Percentiles rank a stretch among this genome's conserved stretches.
phyloP scores from a whole-genome alignment of 805 yeast species.

The Barnettozyma siamensis region DNA sequence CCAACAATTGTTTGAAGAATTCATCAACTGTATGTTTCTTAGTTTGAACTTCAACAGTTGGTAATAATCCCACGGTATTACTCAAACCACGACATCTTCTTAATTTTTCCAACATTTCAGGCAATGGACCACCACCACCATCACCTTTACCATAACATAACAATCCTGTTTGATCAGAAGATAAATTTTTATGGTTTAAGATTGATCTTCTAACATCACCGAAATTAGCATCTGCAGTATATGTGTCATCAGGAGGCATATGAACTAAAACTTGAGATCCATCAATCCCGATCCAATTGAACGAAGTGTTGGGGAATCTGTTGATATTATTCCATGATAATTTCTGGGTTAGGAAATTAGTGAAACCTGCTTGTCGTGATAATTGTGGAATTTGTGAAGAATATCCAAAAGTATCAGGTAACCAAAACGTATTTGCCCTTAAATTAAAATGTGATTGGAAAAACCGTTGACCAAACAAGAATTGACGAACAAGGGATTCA shows the following conservation, averaged over 20 bases:
- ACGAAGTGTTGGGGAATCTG: slow-evolving; percentile 81
- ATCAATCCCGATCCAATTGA: slow-evolving; percentile 93
- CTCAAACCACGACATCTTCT: slow-evolving; percentile 87
- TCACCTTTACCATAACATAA: slow-evolving; percentile 91
- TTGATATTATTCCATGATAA: slow-evolving; percentile 96
- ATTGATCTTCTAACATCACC: slow-evolving; percentile 86
- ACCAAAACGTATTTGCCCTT: slow-evolving; percentile 78
- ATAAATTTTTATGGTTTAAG: slow-evolving; percentile 75
- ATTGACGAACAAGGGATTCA: slow-evolving; percentile 84
- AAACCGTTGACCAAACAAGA: slow-evolving; percentile 84
- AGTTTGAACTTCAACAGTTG: slow-evolving; percentile 72
- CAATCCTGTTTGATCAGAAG: slow-evolving; percentile 74
- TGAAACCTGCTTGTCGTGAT: slow-evolving; percentile 80
- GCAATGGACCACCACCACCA: slow-evolving; percentile 98
- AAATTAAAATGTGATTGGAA: slow-evolving; percentile 74
- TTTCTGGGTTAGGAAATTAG: slow-evolving; percentile 85
- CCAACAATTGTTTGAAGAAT: slow-evolving; percentile 63
- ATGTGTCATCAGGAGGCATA: slow-evolving; percentile 97
- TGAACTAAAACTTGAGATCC: slow-evolving; percentile 91
- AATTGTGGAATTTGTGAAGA: slow-evolving; percentile 93
- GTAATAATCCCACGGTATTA: slow-evolving; percentile 74
- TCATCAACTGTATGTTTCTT: slow-evolving; percentile 51
- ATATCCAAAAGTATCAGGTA: slow-evolving; percentile 97
- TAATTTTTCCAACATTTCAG: slow-evolving; percentile 87
- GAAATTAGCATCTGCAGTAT: slow-evolving; percentile 88